Evolutionary conservation across 495 filamentous ascomycete genomes (phyloP), one percentile per base, ranked within the genome.

Genomic region (Aspergillus olivimuriae): DNA sequence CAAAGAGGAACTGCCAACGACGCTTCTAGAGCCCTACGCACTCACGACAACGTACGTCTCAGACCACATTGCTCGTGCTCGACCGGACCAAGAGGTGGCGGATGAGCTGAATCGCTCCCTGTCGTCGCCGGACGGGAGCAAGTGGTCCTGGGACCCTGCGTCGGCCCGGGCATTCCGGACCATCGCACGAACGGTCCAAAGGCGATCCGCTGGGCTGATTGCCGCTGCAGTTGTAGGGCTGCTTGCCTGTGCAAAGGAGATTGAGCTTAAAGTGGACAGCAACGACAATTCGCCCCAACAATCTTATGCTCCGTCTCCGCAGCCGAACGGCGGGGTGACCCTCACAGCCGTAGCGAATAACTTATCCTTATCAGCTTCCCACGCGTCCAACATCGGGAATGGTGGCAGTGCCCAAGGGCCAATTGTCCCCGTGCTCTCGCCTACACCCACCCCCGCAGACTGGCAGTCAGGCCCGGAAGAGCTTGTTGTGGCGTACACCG

Each of bases 401-500:
- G 24, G n/a, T 44, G 16, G 16, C 15, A 44, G 36, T 18, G 41
- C 35, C 14, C 59, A 58, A 10, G 63, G 62, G 1, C 68, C 63
- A n/a, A 65, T 73, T 31, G 69, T 73, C n/a, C 69, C 69, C 10
- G 66, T 73, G 12, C 44, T 73, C 1, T 58, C 56, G 1, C 58
- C 58, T 11, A 57, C 65, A 7, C 61, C 64, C 11, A 50, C 55
- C 0, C 61, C 66, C 11, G 56, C 55, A 8, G 66, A 69, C 40
- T 72, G 68, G 68, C 63, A 72, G 39, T 71, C 66, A 4, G 67
- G 68, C 8, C 70, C 70, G 4, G 71, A 84, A 32, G 81, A 87
- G 50, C 60, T 90, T 35, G 78, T 84, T 4, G 80, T 90, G 9
- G 85, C 84, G 4, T 89, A 85, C 49, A 87, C 86, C 0, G 86